These are phyloP conservation scores for Aspergillus luchuensis DNA, from an alignment of 2,329 filamentous ascomycete species.

Conservation along the genomic window DNA sequence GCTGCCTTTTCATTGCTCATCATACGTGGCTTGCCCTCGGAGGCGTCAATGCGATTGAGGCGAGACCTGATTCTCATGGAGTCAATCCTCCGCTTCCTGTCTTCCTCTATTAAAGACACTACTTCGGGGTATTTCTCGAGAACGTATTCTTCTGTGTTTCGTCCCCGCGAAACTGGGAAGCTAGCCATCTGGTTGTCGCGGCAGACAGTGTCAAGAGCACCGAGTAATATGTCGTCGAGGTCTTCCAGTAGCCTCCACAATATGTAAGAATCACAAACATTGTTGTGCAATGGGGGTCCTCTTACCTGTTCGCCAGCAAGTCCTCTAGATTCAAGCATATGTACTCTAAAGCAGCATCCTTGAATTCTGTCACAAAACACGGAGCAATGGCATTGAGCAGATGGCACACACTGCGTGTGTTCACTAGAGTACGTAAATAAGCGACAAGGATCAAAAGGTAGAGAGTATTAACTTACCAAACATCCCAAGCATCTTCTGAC, in stretches of 20 bases:
- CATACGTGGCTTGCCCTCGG: constrained; percentile 62
- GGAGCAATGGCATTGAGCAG: constrained; percentile 84
- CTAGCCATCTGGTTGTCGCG: constrained; percentile 78
- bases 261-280: constrained; percentile 17
- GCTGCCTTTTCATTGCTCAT: constrained; percentile 67
- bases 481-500: constrained; percentile 78
- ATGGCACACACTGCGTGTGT: constrained; percentile 79
- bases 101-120: constrained; percentile 39
- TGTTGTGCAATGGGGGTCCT: background rate
- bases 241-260: constrained; percentile 69
- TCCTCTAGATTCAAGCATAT: constrained; percentile 87
- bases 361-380: constrained; percentile 81
- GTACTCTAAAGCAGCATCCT: constrained; percentile 84
- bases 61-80: constrained; percentile 71
- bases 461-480: constrained; percentile 58
- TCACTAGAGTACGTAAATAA: constrained; percentile 55
- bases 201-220: constrained; percentile 78
- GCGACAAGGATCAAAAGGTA: background rate
- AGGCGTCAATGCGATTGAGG: constrained; percentile 67
- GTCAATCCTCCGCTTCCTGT: constrained; percentile 67
- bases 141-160: constrained; percentile 62
- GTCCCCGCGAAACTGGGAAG: constrained; percentile 75
- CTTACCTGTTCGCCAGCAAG: constrained; percentile 80
- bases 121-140: constrained; percentile 51
- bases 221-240: constrained; percentile 78